Conservation (phyloP, 352 stramenopile species). For the Phytophthora macrochlamydospora region DNA sequence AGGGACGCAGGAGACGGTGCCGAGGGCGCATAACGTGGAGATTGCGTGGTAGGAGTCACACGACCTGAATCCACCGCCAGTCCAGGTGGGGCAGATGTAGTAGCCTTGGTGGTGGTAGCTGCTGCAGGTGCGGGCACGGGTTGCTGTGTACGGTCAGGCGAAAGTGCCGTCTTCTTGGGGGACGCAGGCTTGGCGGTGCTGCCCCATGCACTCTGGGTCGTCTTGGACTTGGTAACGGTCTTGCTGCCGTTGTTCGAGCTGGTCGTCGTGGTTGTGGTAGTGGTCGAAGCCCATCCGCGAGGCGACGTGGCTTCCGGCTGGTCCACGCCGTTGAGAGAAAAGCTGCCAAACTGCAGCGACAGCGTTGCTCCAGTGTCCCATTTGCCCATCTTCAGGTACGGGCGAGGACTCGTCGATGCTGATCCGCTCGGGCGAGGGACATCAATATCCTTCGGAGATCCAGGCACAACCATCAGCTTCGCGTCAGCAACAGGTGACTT, state of each 20-base stretch:
- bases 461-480: slow-evolving; percentile 55
- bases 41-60: slow-evolving; percentile 73
- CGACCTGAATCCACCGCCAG: slow-evolving; percentile 73
- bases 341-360: slow-evolving; percentile 89
- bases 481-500: slow-evolving; percentile 42
- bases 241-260: slow-evolving; percentile 43
- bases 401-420: slow-evolving; percentile 62
- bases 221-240: slow-evolving; percentile 44
- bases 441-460: slow-evolving; percentile 73
- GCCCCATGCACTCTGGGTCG: slow-evolving; percentile 66
- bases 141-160: slow-evolving; percentile 52
- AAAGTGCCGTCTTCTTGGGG: slow-evolving; percentile 75
- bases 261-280: slow-evolving; percentile 49
- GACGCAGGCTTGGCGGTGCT: slow-evolving; percentile 45
- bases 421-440: slow-evolving; percentile 38
- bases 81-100: slow-evolving; percentile 68
- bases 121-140: not conserved
- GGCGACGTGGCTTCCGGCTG: slow-evolving; percentile 61
- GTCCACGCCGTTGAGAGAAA: slow-evolving; percentile 79
- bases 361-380: slow-evolving; percentile 76
- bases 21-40: slow-evolving; percentile 70
- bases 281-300: slow-evolving; percentile 59
- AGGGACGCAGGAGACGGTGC: slow-evolving; percentile 85
- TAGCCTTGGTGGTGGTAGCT: slow-evolving; percentile 39
- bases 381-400: slow-evolving; percentile 86